Evolutionary conservation across 805 yeast species (phyloP).

Genomic region (Groenewaldozyma tartarivorans): DNA sequence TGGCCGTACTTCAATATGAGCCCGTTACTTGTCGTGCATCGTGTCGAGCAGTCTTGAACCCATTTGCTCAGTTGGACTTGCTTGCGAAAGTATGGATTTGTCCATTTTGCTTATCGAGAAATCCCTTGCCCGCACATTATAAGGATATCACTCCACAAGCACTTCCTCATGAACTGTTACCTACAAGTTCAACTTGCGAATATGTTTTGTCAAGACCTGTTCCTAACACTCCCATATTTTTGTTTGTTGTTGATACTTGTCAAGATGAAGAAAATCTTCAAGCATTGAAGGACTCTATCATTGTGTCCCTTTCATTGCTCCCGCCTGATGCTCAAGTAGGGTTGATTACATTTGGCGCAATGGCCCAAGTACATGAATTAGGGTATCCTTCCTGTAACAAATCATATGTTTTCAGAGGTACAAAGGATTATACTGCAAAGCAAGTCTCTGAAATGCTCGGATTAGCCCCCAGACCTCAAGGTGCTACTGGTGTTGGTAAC

Average conservation of each 20-base stretch:
- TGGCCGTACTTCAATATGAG: conserved; percentile 74
- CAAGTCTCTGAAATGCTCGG: conserved; percentile 55
- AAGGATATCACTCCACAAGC: conserved; percentile 68
- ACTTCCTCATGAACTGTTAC: conserved; percentile 71
- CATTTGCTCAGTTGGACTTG: conserved; percentile 64
- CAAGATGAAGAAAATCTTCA: conserved; percentile 81
- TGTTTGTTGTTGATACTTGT: conserved; percentile 79
- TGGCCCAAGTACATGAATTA: conserved; percentile 81
- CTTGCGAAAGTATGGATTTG: conserved; percentile 76
- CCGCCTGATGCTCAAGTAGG: conserved; percentile 90
- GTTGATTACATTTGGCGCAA: conserved; percentile 79
- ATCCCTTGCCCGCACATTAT: conserved; percentile 80
- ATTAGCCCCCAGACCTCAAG: conserved; percentile 29
- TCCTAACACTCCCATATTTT: conserved; percentile 74
- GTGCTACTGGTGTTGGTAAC: conserved; percentile 12
- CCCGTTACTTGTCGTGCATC: conserved; percentile 73
- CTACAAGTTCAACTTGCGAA: conserved; percentile 68
- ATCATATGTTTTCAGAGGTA: conserved; percentile 79
- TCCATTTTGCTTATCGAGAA: conserved; percentile 70
- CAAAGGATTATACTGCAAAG: conserved; percentile 61
- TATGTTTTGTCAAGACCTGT: conserved; percentile 79
- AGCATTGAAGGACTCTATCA: conserved; percentile 73
- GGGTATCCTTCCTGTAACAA: conserved; percentile 58
- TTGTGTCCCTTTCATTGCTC: conserved; percentile 63
- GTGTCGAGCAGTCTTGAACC: conserved; percentile 82